These are phyloP conservation scores for Hortiboletus flavorubellus DNA, from an alignment of 768 basidiomycete species.

Conservation along the genomic window DNA sequence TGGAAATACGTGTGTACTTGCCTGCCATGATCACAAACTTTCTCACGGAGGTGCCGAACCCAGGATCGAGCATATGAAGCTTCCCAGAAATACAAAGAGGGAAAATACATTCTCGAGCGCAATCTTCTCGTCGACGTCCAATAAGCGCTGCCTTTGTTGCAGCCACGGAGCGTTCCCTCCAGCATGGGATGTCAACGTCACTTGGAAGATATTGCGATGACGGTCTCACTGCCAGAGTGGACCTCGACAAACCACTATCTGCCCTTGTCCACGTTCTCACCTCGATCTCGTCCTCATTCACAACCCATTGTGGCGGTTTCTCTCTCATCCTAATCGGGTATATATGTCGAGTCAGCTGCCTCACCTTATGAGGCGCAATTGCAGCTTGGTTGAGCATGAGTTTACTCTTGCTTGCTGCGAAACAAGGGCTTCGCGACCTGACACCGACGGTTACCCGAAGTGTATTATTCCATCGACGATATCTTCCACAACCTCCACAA, in stretches of 20 bases:
- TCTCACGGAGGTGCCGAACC: constrained; percentile 3
- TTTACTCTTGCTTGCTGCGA: constrained; percentile 1
- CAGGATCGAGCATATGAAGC: constrained; percentile 91
- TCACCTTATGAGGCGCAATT: background rate
- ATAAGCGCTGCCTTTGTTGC: constrained; percentile 35
- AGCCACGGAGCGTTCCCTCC: constrained; percentile 5
- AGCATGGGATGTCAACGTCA: constrained; percentile 9
- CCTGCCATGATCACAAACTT: background rate
- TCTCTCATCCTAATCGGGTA: constrained; percentile 27
- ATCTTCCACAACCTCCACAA: constrained; percentile 15
- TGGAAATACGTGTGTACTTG: constrained; percentile 87
- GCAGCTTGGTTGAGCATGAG: background rate
- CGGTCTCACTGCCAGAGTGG: constrained; percentile 16
- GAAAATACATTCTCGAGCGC: constrained; percentile 96
- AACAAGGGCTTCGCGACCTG: constrained; percentile 10
- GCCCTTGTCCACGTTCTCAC: constrained; percentile 8
- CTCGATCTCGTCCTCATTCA: constrained; percentile 17
- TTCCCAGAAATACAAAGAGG: constrained; percentile 97
- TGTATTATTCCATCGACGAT: constrained; percentile 21
- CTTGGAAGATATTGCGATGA: constrained; percentile 8
- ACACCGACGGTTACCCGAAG: constrained; percentile 10
- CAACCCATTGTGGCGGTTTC: constrained; percentile 19
- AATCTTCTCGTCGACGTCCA: constrained; percentile 86
- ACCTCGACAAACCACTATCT: constrained; percentile 13
- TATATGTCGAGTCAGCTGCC: constrained; percentile 12